These are phyloP conservation scores for Stephanodiscus triporus DNA, from an alignment of 108 stramenopile species.

Conservation along the genomic window DNA sequence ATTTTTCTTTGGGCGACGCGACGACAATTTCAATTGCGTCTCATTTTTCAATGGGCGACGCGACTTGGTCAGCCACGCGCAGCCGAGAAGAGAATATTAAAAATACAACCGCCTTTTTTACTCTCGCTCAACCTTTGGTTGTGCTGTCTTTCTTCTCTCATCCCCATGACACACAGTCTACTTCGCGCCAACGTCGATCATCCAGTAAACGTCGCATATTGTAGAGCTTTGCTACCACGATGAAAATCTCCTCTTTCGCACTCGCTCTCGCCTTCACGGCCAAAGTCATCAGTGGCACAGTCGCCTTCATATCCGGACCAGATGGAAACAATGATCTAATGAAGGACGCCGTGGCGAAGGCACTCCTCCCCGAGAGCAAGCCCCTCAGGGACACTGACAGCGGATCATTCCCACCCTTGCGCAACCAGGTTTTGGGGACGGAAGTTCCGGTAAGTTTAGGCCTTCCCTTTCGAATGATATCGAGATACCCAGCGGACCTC, in stretches of 20 bases:
- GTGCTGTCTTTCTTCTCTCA: too few species aligned
- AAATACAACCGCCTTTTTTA: too few species aligned
- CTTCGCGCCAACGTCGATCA: neutral
- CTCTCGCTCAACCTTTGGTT: too few species aligned
- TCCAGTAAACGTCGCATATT: too few species aligned
- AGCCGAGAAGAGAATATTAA: too few species aligned
- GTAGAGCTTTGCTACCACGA: neutral
- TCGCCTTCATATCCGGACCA: slow-evolving; percentile 46
- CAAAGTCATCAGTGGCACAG: neutral
- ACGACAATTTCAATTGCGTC: too few species aligned
- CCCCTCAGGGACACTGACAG: neutral
- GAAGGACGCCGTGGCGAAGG: slow-evolving; percentile 77
- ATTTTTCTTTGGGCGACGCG: too few species aligned
- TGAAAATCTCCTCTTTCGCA: slow-evolving; percentile 18
- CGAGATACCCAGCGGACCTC: neutral
- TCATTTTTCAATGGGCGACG: too few species aligned
- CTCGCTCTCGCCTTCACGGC: slow-evolving; percentile 3
- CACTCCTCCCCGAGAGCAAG: neutral
- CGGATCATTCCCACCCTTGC: slow-evolving; percentile 24
- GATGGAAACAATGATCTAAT: slow-evolving; percentile 94
- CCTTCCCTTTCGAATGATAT: neutral
- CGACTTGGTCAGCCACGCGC: too few species aligned
- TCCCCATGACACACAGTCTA: neutral
- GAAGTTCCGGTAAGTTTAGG: neutral
- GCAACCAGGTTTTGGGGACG: slow-evolving; percentile 29